A percentile compares a stretch with the other conserved stretches of the same genome.
These are phyloP conservation scores for Diaporthe sp. DNA, from an alignment of 2,329 filamentous ascomycete genomes.

Conservation along the genomic window DNA sequence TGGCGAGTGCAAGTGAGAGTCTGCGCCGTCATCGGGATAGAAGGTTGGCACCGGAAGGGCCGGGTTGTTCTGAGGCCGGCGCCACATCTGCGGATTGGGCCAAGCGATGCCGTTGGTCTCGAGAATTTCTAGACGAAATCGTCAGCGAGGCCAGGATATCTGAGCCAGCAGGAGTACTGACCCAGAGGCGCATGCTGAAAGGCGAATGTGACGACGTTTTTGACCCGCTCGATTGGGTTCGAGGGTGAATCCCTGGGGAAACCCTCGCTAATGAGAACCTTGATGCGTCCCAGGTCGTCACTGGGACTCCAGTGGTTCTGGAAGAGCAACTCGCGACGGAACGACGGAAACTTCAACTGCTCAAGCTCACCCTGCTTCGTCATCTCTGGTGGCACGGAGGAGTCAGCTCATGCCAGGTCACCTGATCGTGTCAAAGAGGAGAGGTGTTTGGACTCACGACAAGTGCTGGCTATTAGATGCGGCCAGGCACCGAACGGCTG, in stretches of 20 bases:
- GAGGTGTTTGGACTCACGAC: constrained; percentile 51
- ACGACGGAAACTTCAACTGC: constrained; percentile 78
- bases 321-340: constrained; percentile 77
- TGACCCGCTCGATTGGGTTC: constrained; percentile 74
- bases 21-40: constrained; percentile 60
- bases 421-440: not conserved
- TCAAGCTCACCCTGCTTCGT: constrained; percentile 72
- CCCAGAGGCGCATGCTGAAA: constrained; percentile 88
- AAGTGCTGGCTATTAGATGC: constrained; percentile 61
- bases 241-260: constrained; percentile 68
- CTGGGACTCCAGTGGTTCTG: constrained; percentile 80
- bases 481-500: constrained; percentile 66
- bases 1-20: constrained; percentile 76
- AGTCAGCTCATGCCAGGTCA: constrained; percentile 13
- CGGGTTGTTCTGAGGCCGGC: constrained; percentile 59
- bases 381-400: constrained; percentile 54
- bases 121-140: constrained; percentile 71
- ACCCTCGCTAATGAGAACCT: constrained; percentile 81
- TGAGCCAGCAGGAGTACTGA: constrained; percentile 55
- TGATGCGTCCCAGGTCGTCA: constrained; percentile 82
- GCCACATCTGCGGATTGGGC: constrained; percentile 82
- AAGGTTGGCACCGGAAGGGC: constrained; percentile 58
- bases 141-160: not conserved
- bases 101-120: constrained; percentile 83
- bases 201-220: constrained; percentile 82